These are phyloP conservation scores for Cryptococcus wingfieldii DNA, from an alignment of 1,284 basidiomycete species.

Conservation along the genomic window DNA sequence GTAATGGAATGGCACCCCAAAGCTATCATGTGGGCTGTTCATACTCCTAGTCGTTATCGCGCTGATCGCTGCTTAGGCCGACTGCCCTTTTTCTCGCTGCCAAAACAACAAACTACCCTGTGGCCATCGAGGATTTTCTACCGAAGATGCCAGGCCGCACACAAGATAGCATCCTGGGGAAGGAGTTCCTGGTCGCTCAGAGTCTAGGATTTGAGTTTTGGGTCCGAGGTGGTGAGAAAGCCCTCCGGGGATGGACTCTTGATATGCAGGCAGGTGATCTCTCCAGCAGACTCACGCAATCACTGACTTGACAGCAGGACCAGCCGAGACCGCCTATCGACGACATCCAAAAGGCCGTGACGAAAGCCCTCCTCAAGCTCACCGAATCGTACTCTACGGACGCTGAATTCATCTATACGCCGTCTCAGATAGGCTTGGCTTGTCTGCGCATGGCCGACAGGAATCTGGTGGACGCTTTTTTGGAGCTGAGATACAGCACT, in stretches of 20 bases:
- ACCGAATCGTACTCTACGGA: constrained; percentile 78
- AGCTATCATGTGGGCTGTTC: constrained; percentile 78
- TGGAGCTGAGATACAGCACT: constrained; percentile 54
- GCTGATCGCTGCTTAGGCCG: constrained; percentile 59
- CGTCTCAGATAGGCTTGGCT: constrained; percentile 90
- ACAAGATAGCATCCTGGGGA: constrained; percentile 76
- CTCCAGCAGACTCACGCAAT: background rate
- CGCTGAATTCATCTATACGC: constrained; percentile 84
- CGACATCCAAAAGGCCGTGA: constrained; percentile 25
- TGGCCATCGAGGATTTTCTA: constrained; percentile 79
- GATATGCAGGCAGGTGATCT: constrained; percentile 70
- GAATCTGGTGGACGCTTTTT: constrained; percentile 59
- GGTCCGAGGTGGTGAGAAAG: constrained; percentile 83
- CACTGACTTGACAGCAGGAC: constrained; percentile 9
- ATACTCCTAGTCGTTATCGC: background rate
- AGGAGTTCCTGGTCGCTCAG: constrained; percentile 94
- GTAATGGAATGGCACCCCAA: constrained; percentile 99
- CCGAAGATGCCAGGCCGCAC: constrained; percentile 71
- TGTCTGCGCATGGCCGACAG: constrained; percentile 65
- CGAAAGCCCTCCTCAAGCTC: constrained; percentile 50
- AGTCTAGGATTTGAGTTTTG: constrained; percentile 89
- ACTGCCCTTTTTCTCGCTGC: constrained; percentile 92
- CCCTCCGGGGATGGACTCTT: constrained; percentile 82
- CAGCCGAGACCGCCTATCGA: constrained; percentile 15
- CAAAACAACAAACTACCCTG: constrained; percentile 92